These are phyloP conservation scores for Noccaea bulbosa DNA, from an alignment of 345 rosid species.

Conservation along the genomic window DNA sequence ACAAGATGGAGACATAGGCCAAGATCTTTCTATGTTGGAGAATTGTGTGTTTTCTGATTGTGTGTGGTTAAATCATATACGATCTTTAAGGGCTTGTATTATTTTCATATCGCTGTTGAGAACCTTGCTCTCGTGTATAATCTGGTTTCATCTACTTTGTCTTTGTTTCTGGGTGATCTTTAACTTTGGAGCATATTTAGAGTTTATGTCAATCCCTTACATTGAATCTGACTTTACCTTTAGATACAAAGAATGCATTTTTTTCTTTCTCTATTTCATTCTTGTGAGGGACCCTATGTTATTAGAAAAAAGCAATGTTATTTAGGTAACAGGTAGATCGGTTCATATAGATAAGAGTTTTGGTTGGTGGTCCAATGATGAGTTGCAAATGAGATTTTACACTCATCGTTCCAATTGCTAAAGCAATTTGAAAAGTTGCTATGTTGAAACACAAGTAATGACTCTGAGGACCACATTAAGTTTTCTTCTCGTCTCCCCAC, in stretches of 20 bases:
- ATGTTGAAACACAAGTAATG: constrained; percentile 36
- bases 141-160: background rate
- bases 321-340: background rate
- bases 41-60: background rate
- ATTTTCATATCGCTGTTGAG: background rate
- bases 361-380: constrained; percentile 38
- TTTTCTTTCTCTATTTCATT: background rate
- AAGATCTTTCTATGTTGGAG: background rate
- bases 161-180: too few species aligned
- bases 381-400: constrained; percentile 31
- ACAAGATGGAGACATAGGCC: background rate
- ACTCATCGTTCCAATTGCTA: constrained; percentile 48
- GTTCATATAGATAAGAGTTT: background rate
- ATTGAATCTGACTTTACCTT: background rate
- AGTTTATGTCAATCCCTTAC: background rate
- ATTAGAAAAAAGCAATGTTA: background rate
- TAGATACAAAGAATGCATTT: background rate
- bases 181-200: background rate
- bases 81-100: background rate
- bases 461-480: constrained; percentile 38
- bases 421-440: constrained; percentile 35
- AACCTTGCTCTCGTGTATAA: background rate
- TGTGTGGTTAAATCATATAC: background rate
- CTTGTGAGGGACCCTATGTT: constrained; percentile 6
- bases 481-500: too few species aligned